Base-by-base conservation (phyloP, 768 basidiomycete species). In the Agaricus subrufescens region DNA sequence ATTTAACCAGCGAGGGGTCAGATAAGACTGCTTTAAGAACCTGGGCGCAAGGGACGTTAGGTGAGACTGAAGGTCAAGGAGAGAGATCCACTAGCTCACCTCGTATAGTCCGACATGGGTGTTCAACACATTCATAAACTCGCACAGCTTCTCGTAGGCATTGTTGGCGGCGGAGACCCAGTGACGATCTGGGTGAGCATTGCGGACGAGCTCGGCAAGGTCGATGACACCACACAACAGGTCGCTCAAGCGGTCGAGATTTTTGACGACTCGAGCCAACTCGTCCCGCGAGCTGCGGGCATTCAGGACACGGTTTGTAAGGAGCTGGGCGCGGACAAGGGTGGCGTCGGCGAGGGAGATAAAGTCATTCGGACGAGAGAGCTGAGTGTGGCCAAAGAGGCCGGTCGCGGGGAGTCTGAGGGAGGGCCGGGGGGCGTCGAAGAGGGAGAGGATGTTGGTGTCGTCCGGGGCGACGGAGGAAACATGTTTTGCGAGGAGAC, bases 71-170 rank as follows among this genome's bases (percentile, higher is more conserved):
- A 44, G 46, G 23, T 45, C 11, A 30, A 3, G 27, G 9, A 37
- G 39, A 37, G 11, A 26, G 43, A 54, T 29, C 19, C 19, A 15
- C 38, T 47, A 54, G 76, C 89, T 71, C 69, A 91, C 95, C 74
- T 92, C 80, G 60, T 94, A 95, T 46, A 99, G 75, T 39, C 89
- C 92, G 34, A 88, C 85, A 74, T 98, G 81, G 31, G 95, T 98
- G 70, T 99, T 99, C 57, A 98, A 76, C 46, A 91, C 85, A 69
- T 98, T 98, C 95, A 99, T 98, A 69, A 90, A 95, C 72, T 94
- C 91, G 74, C 94, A 98, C 59, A 98, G 75, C 59, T 82, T 84
- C 70, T 94, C 94, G 69, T 98, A 98, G 43, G 90, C 89, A 59
- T 80, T 77, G 66, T 97, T 91, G 45, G 91, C 91, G 49, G 87